Evolutionary conservation across 441 rosid species (phyloP).

Genomic region (Croton laevigatus): DNA sequence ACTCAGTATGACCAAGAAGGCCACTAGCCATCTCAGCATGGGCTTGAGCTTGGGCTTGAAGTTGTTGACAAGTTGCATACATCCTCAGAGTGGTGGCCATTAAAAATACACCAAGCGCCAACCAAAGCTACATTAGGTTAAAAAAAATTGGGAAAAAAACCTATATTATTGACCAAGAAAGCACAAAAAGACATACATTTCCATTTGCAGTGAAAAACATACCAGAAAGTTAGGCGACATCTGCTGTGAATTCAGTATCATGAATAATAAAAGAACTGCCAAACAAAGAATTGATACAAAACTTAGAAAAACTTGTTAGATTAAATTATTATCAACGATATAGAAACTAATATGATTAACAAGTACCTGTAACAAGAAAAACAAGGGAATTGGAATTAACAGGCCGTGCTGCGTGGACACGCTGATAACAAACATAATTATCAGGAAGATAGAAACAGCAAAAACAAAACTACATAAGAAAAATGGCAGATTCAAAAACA

Average conservation of each 20-base stretch:
- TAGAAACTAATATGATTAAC: neutral
- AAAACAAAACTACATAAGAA: neutral
- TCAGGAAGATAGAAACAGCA: neutral
- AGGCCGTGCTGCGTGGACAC: conserved; percentile 71
- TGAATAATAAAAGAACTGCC: conserved; percentile 76
- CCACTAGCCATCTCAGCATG: conserved; percentile 79
- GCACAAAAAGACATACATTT: neutral
- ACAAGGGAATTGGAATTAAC: conserved; percentile 83
- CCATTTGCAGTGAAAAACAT: neutral
- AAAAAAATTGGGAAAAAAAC: conserved; percentile 3
- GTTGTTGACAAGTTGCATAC: conserved; percentile 94
- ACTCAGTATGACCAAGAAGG: conserved; percentile 75
- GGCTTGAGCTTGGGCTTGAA: conserved; percentile 90
- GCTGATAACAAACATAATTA: conserved; percentile 38
- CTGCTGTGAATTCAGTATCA: conserved; percentile 88
- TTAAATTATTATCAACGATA: neutral
- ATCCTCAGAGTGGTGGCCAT: conserved; percentile 82
- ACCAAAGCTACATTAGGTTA: conserved; percentile 57
- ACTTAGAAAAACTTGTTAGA: conserved; percentile 2
- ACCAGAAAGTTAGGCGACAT: conserved; percentile 92
- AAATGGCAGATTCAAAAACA: neutral
- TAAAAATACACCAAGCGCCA: conserved; percentile 83
- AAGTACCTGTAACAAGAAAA: conserved; percentile 78
- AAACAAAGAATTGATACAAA: neutral
- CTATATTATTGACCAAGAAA: neutral